Evolutionary conservation across 345 rosid species (phyloP).

Genomic region (Sisymbrium irio): DNA sequence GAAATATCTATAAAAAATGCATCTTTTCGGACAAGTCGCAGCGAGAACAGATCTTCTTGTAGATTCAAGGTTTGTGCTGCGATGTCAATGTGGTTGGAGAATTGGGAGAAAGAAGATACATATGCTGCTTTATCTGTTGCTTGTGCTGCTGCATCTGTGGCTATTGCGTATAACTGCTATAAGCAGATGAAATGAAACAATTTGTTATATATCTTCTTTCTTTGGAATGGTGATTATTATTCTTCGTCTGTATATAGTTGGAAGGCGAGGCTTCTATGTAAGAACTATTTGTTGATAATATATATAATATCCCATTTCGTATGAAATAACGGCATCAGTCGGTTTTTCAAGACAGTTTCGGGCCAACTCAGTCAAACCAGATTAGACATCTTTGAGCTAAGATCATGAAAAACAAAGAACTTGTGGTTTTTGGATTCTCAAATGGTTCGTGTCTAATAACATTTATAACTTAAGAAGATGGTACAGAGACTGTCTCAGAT

Average conservation of each 20-base stretch:
- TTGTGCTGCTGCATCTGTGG: slow-evolving; percentile 79
- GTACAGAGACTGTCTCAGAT: slow-evolving; percentile 23
- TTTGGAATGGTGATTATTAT: background rate
- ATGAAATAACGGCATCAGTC: background rate
- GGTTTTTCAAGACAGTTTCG: background rate
- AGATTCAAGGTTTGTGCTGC: slow-evolving; percentile 40
- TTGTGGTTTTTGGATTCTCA: background rate
- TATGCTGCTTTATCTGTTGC: slow-evolving; percentile 76
- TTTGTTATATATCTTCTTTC: background rate
- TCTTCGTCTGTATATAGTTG: slow-evolving; percentile 3
- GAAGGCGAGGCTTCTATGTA: slow-evolving; percentile 15
- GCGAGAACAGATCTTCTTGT: slow-evolving; percentile 36
- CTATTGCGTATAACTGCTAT: slow-evolving; percentile 67
- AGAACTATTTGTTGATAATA: slow-evolving; percentile 20
- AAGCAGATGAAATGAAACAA: slow-evolving; percentile 46
- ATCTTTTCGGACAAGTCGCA: slow-evolving; percentile 34
- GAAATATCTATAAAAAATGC: slow-evolving; percentile 43
- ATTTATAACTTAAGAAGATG: slow-evolving; percentile 3
- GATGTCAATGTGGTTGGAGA: slow-evolving; percentile 72
- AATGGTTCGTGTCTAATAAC: slow-evolving; percentile 19
- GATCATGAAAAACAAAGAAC: slow-evolving; percentile 2
- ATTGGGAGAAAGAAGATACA: slow-evolving; percentile 87
- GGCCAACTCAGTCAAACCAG: background rate
- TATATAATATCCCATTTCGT: background rate
- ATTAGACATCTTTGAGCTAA: background rate